phyloP scores from a whole-genome alignment of 2,329 filamentous ascomycete species.

The Alternaria arborescens region DNA sequence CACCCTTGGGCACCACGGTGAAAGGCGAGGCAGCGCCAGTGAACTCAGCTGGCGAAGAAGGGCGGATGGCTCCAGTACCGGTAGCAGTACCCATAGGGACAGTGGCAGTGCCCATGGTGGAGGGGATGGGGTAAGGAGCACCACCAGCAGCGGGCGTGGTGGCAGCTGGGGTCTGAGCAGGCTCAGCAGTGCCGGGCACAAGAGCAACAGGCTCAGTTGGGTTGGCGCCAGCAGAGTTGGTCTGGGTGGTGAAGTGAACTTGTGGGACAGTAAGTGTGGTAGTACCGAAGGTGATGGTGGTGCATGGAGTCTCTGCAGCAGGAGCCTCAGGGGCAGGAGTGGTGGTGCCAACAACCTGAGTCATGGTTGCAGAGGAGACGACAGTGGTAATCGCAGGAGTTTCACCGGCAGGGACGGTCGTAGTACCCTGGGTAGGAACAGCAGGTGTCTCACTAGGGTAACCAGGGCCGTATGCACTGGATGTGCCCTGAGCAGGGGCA shows the following conservation, averaged over 20 bases:
- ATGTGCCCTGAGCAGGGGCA: conserved; percentile 6
- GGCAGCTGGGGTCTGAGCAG: conserved; percentile 42
- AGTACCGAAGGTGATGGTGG: conserved; percentile 54
- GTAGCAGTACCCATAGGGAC: conserved; percentile 27
- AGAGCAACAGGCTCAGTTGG: conserved; percentile 48
- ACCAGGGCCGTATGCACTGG: conserved; percentile 7
- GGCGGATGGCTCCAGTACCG: conserved; percentile 33
- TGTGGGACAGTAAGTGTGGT: conserved; percentile 58
- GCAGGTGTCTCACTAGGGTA: conserved; percentile 10
- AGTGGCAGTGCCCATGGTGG: conserved; percentile 34
- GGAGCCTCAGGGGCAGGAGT: conserved; percentile 5
- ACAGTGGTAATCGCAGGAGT: conserved; percentile 7
- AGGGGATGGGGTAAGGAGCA: conserved; percentile 36
- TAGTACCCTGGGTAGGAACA: conserved; percentile 11
- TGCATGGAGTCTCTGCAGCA: conserved; percentile 31
- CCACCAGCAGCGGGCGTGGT: conserved; percentile 16
- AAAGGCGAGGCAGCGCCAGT: conserved; percentile 46
- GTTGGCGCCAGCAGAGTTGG: conserved; percentile 37
- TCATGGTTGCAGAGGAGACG: neutral
- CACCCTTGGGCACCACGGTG: conserved; percentile 30
- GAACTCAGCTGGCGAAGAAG: conserved; percentile 40
- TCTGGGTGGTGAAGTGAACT: conserved; percentile 54
- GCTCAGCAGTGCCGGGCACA: conserved; percentile 41
- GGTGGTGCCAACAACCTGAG: neutral
- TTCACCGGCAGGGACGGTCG: conserved; percentile 15